phyloP scores from a whole-genome alignment of 225 moss, liverwort and hornwort genomes.

The Ulota crispa region DNA sequence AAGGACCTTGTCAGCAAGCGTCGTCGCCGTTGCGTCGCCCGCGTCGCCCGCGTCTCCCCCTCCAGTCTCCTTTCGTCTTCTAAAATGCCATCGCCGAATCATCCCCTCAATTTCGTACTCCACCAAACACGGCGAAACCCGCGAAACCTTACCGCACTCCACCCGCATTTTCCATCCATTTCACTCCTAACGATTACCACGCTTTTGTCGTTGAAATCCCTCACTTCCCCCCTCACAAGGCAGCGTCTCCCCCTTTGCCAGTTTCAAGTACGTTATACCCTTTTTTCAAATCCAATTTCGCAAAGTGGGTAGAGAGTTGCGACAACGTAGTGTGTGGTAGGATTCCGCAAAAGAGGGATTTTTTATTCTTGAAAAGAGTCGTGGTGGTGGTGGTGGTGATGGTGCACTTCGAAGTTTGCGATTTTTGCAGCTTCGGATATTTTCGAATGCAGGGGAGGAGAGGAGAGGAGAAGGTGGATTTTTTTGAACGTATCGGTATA shows the following conservation, averaged over 20 bases:
- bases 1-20: too few species aligned
- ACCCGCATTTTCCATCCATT: not conserved
- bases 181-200: not conserved
- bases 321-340: not conserved
- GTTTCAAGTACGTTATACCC: not conserved
- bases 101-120: not conserved
- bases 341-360: not conserved
- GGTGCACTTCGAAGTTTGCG: not conserved
- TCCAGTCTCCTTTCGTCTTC: too few species aligned
- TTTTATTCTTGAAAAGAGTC: not conserved
- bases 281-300: too few species aligned
- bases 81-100: too few species aligned
- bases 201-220: not conserved
- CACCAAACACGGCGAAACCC: too few species aligned
- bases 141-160: not conserved
- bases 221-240: not conserved
- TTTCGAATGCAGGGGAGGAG: not conserved
- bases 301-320: too few species aligned
- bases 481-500: conserved; percentile 4
- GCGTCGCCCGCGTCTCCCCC: too few species aligned
- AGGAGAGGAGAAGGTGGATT: not conserved
- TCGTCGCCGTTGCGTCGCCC: too few species aligned
- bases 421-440: not conserved
- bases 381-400: not conserved
- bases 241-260: too few species aligned